phyloP scores from a whole-genome alignment of 2,329 filamentous ascomycete species.

The Aspergillus eucalypticola region DNA sequence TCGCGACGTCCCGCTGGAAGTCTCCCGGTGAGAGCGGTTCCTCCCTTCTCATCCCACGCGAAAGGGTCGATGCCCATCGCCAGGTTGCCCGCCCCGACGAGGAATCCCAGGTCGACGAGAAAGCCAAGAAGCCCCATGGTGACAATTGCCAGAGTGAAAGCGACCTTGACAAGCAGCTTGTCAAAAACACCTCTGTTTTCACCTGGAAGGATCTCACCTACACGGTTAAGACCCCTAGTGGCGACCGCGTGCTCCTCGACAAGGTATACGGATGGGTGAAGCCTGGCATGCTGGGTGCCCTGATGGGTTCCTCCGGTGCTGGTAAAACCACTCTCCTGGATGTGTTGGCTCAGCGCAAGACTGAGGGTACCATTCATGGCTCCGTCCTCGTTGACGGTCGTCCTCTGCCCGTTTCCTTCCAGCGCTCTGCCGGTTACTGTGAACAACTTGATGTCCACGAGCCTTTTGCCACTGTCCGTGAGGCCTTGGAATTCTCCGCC shows the following conservation, averaged over 20 bases:
- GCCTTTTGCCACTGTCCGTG: conserved; percentile 63
- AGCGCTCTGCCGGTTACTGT: conserved; percentile 67
- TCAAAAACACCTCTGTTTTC: conserved; percentile 67
- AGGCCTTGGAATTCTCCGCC: conserved; percentile 67
- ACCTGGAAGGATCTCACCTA: conserved; percentile 75
- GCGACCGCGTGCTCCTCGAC: conserved; percentile 60
- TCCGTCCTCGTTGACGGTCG: conserved; percentile 68
- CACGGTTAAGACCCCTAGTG: conserved; percentile 62
- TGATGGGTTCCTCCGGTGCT: conserved; percentile 77
- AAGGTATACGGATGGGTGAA: conserved; percentile 74
- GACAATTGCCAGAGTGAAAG: conserved; percentile 20
- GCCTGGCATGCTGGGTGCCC: conserved; percentile 72
- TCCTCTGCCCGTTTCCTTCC: conserved; percentile 61
- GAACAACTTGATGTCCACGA: conserved; percentile 71
- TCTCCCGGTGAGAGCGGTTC: conserved; percentile 54
- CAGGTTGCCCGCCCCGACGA: conserved; percentile 47
- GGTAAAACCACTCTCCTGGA: conserved; percentile 76
- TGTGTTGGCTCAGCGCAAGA: conserved; percentile 70
- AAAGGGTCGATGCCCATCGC: conserved; percentile 49
- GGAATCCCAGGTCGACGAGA: conserved; percentile 45
- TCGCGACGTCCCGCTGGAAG: conserved; percentile 60
- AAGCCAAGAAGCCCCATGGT: conserved; percentile 22
- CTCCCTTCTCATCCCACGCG: conserved; percentile 63
- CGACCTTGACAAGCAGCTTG: conserved; percentile 46
- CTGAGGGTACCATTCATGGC: conserved; percentile 60